Percentiles rank a stretch among this genome's conserved stretches.
Evolutionary conservation across 495 filamentous ascomycete genomes (phyloP).

Genomic region (Podospora comata): DNA sequence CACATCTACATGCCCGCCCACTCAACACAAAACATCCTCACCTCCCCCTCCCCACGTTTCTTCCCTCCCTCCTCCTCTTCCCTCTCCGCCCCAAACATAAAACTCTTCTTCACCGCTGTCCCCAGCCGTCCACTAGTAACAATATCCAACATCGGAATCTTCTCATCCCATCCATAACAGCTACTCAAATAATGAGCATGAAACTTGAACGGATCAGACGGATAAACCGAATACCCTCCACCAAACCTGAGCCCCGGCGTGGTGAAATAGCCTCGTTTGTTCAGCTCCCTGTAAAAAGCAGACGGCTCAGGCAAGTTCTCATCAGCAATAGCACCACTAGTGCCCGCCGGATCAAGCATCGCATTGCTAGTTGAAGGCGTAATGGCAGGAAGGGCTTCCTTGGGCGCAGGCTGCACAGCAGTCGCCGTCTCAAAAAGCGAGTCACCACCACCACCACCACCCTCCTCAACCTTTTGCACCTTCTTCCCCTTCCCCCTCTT

Average conservation of each 20-base stretch:
- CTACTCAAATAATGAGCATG: constrained; percentile 88
- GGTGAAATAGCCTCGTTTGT: constrained; percentile 76
- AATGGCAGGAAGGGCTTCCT: constrained; percentile 24
- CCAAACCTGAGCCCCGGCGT: constrained; percentile 92
- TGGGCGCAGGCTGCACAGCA: not conserved
- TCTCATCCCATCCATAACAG: constrained; percentile 77
- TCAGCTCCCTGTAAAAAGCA: constrained; percentile 71
- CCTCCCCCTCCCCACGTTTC: constrained; percentile 11
- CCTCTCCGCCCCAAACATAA: constrained; percentile 68
- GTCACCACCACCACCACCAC: constrained; percentile 31
- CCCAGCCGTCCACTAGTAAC: constrained; percentile 82
- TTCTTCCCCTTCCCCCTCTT: constrained; percentile 28
- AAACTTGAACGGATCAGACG: constrained; percentile 89
- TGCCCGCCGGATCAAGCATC: constrained; percentile 34
- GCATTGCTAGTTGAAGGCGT: constrained; percentile 26
- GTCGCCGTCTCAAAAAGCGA: constrained; percentile 44
- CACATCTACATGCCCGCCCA: constrained; percentile 35
- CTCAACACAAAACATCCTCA: constrained; percentile 36
- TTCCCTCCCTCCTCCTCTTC: not conserved
- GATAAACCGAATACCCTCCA: constrained; percentile 89
- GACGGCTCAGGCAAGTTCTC: constrained; percentile 46
- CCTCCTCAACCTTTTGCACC: constrained; percentile 21
- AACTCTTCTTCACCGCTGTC: constrained; percentile 94
- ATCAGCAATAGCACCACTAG: constrained; percentile 19
- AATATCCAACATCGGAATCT: constrained; percentile 77